Evolutionary conservation across 1,284 basidiomycete species (phyloP).

Genomic region (Omphalotus olearius): DNA sequence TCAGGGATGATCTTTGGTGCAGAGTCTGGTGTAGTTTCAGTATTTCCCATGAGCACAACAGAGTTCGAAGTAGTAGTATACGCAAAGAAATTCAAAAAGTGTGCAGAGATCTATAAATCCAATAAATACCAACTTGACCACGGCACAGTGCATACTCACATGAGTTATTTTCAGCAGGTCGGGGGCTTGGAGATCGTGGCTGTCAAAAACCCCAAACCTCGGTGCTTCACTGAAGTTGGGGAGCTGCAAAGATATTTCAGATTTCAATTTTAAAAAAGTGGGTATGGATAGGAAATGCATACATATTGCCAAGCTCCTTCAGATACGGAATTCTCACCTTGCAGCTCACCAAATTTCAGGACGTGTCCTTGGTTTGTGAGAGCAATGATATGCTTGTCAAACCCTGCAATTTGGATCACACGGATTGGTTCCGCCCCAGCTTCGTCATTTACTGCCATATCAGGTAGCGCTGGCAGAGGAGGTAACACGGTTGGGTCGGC

Average conservation of each 20-base stretch:
- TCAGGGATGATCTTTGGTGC: constrained; percentile 61
- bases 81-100: constrained; percentile 75
- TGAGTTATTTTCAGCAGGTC: constrained; percentile 61
- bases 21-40: constrained; percentile 34
- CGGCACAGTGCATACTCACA: constrained; percentile 35
- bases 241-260: constrained; percentile 44
- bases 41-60: constrained; percentile 61
- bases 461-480: constrained; percentile 45
- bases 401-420: constrained; percentile 76
- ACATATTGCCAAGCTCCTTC: constrained; percentile 74
- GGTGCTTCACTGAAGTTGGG: constrained; percentile 64
- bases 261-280: neutral
- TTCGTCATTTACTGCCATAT: constrained; percentile 25
- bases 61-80: constrained; percentile 72
- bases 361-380: constrained; percentile 78
- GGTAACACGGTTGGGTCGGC: constrained; percentile 54
- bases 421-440: constrained; percentile 37
- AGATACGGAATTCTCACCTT: constrained; percentile 31
- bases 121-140: constrained; percentile 21
- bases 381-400: constrained; percentile 65
- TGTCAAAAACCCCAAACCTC: constrained; percentile 38
- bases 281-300: constrained; percentile 25
- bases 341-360: constrained; percentile 48
- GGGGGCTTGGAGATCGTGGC: constrained; percentile 33
- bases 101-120: constrained; percentile 69